These are phyloP conservation scores for Mortierella sp. DNA, from an alignment of 371 early-diverging fungal species.

Conservation along the genomic window DNA sequence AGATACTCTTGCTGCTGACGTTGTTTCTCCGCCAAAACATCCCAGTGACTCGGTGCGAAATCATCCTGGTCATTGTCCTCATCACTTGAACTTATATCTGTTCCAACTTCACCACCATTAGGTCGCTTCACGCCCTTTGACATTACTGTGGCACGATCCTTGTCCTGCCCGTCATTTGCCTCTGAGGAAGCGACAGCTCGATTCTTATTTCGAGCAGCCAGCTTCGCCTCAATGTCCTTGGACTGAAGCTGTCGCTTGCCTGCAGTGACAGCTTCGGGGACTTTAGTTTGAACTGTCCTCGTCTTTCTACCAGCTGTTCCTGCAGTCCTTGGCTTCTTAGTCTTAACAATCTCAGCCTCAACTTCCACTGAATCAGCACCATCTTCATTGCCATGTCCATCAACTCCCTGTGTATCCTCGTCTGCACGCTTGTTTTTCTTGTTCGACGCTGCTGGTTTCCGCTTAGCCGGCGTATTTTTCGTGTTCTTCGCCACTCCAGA, in stretches of 20 bases:
- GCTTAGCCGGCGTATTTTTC: constrained; percentile 12
- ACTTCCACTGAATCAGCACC: constrained; percentile 27
- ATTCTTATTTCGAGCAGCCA: constrained; percentile 19
- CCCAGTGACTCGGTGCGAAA: constrained; percentile 48
- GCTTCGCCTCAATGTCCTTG: constrained; percentile 25
- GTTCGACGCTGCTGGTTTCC: not conserved
- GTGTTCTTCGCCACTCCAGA: not conserved
- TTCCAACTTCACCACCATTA: not conserved
- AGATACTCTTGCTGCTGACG: constrained; percentile 13
- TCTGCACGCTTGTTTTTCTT: constrained; percentile 7
- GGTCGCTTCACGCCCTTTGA: constrained; percentile 2
- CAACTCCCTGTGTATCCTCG: not conserved
- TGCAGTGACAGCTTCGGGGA: constrained; percentile 39
- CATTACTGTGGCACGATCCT: not conserved
- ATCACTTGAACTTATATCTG: not conserved
- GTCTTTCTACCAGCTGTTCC: constrained; percentile 1
- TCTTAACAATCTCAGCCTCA: constrained; percentile 10
- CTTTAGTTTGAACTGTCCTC: constrained; percentile 22
- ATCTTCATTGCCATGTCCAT: constrained; percentile 12
- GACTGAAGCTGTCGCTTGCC: constrained; percentile 41
- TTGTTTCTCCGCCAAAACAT: constrained; percentile 30
- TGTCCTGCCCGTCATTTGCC: not conserved
- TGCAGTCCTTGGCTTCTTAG: constrained; percentile 9
- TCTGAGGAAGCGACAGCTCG: constrained; percentile 7
- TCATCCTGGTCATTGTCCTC: constrained; percentile 7